phyloP scores from a whole-genome alignment of 805 yeast genomes.

The Lipomyces chichibuensis region DNA sequence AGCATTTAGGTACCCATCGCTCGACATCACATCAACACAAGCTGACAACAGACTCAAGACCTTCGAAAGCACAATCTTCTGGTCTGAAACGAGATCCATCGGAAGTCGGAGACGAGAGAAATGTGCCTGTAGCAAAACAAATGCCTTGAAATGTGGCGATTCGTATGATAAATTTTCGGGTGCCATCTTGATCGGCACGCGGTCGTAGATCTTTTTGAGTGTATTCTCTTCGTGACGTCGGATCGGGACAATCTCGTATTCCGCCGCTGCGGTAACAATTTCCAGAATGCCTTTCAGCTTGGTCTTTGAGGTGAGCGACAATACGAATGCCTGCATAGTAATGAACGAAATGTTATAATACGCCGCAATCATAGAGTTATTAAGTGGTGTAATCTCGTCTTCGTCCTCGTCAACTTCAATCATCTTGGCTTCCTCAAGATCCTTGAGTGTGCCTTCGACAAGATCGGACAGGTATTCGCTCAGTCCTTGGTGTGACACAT shows the following conservation, averaged over 20 bases:
- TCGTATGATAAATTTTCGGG: constrained; percentile 44
- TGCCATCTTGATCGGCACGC: constrained; percentile 63
- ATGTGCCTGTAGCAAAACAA: constrained; percentile 78
- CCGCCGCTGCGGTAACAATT: constrained; percentile 66
- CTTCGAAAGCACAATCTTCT: constrained; percentile 54
- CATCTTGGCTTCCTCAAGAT: constrained; percentile 61
- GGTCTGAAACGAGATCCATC: constrained; percentile 63
- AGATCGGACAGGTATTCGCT: constrained; percentile 83
- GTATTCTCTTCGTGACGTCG: constrained; percentile 60
- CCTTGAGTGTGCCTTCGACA: constrained; percentile 70
- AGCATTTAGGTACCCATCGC: constrained; percentile 79
- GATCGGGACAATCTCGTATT: constrained; percentile 67
- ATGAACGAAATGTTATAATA: constrained; percentile 67
- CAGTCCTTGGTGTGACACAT: constrained; percentile 64
- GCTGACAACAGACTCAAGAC: constrained; percentile 62
- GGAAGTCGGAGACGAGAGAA: constrained; percentile 68
- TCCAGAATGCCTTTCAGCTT: constrained; percentile 66
- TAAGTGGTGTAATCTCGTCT: constrained; percentile 57
- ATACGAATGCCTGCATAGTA: constrained; percentile 65
- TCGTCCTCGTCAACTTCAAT: constrained; percentile 56
- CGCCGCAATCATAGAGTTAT: constrained; percentile 74
- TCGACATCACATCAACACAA: constrained; percentile 71
- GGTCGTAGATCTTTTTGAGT: constrained; percentile 56
- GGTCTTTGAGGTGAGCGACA: constrained; percentile 57
- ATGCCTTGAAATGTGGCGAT: constrained; percentile 69